Base-by-base conservation (phyloP, 2,329 filamentous ascomycete genomes). In the Penicillium brasilianum region DNA sequence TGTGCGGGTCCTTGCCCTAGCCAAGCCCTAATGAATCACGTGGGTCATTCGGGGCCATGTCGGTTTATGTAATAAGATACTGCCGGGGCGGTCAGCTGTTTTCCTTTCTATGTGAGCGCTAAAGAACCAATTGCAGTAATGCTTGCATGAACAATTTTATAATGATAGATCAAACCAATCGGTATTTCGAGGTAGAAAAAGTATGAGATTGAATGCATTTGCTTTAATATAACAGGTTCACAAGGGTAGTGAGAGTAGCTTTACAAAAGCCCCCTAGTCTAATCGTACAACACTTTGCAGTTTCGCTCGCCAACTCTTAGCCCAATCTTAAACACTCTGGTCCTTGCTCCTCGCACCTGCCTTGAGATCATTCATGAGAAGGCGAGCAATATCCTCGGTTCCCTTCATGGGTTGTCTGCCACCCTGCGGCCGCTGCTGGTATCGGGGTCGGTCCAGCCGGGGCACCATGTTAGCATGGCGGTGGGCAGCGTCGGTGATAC, bases 271-370 rank as follows among this genome's bases (percentile, higher is more conserved):
- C 11, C 65, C 61, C 65, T 65, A 60, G 61, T 70, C 69, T 76
- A 76, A 72, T 75, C 69, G 64, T 76, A 76, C 74, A 76, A 64
- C 59, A 62, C 61, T 62, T 46, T 60, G 60, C 57, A 56, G 51
- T 59, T 46, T 52, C 57, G 46, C 57, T 50, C 34, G 56, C 44
- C 51, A 52, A 58, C 46, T 55, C 41, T 57, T 32, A 30, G 16
- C 52, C 48, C 51, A 34, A 25, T 11, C 49, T 44, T 25, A 51
- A 14, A 43, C 30, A 28, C 44, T 50, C 50, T 28, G 9, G 44
- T 43, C 43, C 14, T 16, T 55, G 46, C 39, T 41, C 39, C 60
- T 52, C 57, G 46, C 66, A 51, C 53, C 63, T 16, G 69, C 68
- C 50, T 66, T 67, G 50, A 76, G 63, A 25, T 68, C 72, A 55